Evolutionary conservation across 169 alveolate genomes (phyloP).

Genomic region (Plasmodium yoelii): DNA sequence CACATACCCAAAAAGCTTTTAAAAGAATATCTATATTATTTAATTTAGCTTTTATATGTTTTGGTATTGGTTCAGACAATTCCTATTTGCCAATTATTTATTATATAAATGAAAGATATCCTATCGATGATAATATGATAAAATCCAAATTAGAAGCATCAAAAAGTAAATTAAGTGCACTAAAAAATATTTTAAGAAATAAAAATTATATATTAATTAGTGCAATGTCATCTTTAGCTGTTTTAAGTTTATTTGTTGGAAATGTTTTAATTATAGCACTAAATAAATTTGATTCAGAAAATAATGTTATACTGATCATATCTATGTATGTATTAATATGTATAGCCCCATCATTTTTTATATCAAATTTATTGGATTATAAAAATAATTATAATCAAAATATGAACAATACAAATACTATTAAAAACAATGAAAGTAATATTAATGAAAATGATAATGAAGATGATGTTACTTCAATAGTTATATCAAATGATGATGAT

Average conservation of each 20-base stretch:
- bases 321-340: constrained; percentile 20
- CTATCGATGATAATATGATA: constrained; percentile 8
- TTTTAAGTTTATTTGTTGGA: constrained; percentile 67
- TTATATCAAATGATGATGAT: too few species aligned
- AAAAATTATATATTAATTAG: constrained; percentile 69
- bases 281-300: constrained; percentile 10
- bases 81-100: constrained; percentile 65
- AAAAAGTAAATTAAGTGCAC: constrained; percentile 14
- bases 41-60: constrained; percentile 35
- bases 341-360: constrained; percentile 51
- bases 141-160: neutral
- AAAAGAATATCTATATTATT: constrained; percentile 20
- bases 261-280: constrained; percentile 17
- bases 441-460: neutral
- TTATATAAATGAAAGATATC: constrained; percentile 65
- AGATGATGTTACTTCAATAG: neutral
- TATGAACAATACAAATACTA: neutral
- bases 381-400: neutral
- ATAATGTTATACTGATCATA: constrained; percentile 31
- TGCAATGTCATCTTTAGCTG: constrained; percentile 69
- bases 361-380: constrained; percentile 26
- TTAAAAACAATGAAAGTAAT: neutral
- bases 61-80: constrained; percentile 70
- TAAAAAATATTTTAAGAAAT: constrained; percentile 33
- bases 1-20: neutral